Evolutionary conservation across 176 grass and related monocot genomes (phyloP).

Genomic region (Secale cereale): DNA sequence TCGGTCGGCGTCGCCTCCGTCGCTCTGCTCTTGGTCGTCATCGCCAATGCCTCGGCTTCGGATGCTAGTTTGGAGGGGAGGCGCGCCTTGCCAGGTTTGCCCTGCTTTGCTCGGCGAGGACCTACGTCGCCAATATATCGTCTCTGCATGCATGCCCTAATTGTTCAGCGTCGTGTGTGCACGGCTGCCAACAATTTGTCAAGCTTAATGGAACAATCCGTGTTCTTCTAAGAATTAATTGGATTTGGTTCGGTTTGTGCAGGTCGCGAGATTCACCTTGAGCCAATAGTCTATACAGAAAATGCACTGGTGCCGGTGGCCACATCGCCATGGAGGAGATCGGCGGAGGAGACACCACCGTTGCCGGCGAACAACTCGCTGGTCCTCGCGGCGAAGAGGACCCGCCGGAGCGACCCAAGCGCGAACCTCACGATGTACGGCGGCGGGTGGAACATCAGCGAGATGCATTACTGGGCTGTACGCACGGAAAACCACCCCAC

Average conservation of each 20-base stretch:
- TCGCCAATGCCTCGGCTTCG: neutral
- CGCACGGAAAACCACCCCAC: constrained; percentile 2
- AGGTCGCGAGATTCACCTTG: neutral
- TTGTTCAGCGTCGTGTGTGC: neutral
- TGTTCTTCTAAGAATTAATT: neutral
- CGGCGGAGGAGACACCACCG: constrained; percentile 22
- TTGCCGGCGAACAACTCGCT: constrained; percentile 41
- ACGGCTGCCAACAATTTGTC: neutral
- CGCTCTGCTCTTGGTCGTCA: constrained; percentile 13
- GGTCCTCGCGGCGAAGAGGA: constrained; percentile 56
- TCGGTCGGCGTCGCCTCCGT: constrained; percentile 5
- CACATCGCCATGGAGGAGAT: constrained; percentile 38
- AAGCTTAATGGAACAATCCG: neutral
- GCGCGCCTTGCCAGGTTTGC: constrained; percentile 28
- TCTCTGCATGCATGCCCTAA: neutral
- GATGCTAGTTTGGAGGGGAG: neutral
- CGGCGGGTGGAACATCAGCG: constrained; percentile 93
- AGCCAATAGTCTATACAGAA: neutral
- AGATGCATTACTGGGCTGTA: constrained; percentile 86
- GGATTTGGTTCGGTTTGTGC: too few species aligned
- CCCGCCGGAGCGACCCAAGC: constrained; percentile 64
- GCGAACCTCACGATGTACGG: constrained; percentile 56
- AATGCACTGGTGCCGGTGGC: neutral
- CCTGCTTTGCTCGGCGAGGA: too few species aligned
- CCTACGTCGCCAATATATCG: neutral